phyloP scores from a whole-genome alignment of 78 protist genomes.

The Dictyostelium firmibasis region DNA sequence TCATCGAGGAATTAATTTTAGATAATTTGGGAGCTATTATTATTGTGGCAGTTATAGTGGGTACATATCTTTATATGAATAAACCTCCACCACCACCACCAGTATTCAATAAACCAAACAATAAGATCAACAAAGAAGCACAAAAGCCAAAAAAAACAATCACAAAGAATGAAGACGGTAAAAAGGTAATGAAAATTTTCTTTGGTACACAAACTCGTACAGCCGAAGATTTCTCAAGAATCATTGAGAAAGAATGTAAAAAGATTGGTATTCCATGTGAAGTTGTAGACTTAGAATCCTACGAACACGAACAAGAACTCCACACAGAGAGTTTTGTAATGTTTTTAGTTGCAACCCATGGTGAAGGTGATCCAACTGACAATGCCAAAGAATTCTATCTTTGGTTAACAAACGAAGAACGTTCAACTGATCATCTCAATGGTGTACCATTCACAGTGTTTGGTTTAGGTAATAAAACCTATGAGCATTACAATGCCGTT shows the following conservation, averaged over 20 bases:
- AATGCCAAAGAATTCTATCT: slow-evolving; percentile 85
- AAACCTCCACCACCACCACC: slow-evolving; percentile 76
- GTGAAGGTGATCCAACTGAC: slow-evolving; percentile 97
- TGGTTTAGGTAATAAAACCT: slow-evolving; percentile 95
- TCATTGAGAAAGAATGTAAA: slow-evolving; percentile 84
- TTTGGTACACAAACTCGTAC: slow-evolving; percentile 94
- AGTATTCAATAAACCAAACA: background rate
- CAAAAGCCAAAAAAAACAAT: background rate
- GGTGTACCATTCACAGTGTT: slow-evolving; percentile 84
- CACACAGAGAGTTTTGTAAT: slow-evolving; percentile 19
- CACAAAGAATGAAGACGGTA: background rate
- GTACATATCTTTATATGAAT: slow-evolving; percentile 65
- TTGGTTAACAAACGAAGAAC: slow-evolving; percentile 52
- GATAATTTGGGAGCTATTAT: slow-evolving; percentile 55
- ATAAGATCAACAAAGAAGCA: background rate
- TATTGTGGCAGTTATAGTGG: slow-evolving; percentile 46
- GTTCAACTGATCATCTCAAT: background rate
- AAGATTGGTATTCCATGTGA: slow-evolving; percentile 71
- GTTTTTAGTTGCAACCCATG: slow-evolving; percentile 91
- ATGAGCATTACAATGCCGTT: slow-evolving; percentile 91
- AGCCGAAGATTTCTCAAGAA: slow-evolving; percentile 87
- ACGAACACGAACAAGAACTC: slow-evolving; percentile 56
- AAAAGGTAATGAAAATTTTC: slow-evolving; percentile 41
- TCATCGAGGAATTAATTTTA: background rate
- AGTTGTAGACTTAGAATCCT: slow-evolving; percentile 78